A percentile compares a stretch with the other conserved stretches of the same genome.
Evolutionary conservation across 1,139 yeast species (phyloP).

Genomic region (Taphrina flavorubra): DNA sequence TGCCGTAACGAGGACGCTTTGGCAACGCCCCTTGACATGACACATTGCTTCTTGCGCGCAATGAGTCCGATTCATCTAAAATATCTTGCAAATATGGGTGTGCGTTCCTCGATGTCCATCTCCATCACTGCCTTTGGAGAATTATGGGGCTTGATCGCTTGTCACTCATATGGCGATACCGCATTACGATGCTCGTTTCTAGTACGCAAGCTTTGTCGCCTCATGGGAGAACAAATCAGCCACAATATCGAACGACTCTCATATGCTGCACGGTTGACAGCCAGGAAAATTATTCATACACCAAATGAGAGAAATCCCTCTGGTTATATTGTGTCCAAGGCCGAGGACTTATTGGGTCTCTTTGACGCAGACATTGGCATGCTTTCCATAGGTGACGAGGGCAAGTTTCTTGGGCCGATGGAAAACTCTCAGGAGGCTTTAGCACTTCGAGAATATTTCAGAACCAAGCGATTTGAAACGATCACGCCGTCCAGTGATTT

Average conservation of each 20-base stretch:
- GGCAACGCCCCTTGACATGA: constrained; percentile 38
- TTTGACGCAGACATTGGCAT: constrained; percentile 40
- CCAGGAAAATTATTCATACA: constrained; percentile 26
- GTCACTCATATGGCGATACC: constrained; percentile 31
- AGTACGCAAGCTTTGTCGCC: constrained; percentile 35
- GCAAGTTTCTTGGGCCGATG: constrained; percentile 34
- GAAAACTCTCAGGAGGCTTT: constrained; percentile 34
- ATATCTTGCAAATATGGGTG: constrained; percentile 41
- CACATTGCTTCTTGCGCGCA: constrained; percentile 39
- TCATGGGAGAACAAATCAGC: constrained; percentile 36
- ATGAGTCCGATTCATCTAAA: constrained; percentile 41
- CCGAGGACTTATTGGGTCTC: constrained; percentile 39
- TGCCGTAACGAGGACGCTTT: constrained; percentile 32
- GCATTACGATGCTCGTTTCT: constrained; percentile 32
- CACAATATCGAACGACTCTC: constrained; percentile 39
- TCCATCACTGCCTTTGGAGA: constrained; percentile 39
- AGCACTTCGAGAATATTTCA: constrained; percentile 36
- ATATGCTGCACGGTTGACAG: constrained; percentile 38
- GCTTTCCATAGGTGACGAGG: constrained; percentile 39
- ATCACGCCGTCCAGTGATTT: constrained; percentile 35
- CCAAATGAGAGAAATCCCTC: constrained; percentile 33
- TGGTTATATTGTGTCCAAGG: constrained; percentile 36
- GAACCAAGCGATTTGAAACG: constrained; percentile 29
- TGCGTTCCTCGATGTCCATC: constrained; percentile 35
- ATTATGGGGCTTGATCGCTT: constrained; percentile 41